These are phyloP conservation scores for Suhomyces taliae DNA, from an alignment of 1,139 yeast genomes.

Conservation along the genomic window DNA sequence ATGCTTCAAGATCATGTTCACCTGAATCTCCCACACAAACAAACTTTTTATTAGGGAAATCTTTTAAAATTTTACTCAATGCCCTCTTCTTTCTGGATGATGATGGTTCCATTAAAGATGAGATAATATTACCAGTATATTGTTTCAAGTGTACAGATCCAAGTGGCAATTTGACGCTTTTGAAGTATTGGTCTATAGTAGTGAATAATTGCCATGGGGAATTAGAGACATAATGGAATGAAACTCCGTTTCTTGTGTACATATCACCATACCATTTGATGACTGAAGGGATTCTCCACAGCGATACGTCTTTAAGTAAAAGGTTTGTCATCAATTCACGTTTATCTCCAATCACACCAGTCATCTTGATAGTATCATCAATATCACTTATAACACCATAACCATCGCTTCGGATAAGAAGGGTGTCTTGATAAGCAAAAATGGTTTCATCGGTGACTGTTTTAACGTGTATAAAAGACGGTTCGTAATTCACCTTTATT, in stretches of 20 bases:
- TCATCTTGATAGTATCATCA: slow-evolving; percentile 88
- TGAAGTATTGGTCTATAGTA: slow-evolving; percentile 60
- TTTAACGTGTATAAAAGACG: slow-evolving; percentile 47
- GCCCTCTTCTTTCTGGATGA: slow-evolving; percentile 74
- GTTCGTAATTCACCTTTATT: slow-evolving; percentile 53
- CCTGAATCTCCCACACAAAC: slow-evolving; percentile 94
- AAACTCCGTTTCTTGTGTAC: slow-evolving; percentile 38
- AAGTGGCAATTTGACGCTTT: slow-evolving; percentile 57
- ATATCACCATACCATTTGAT: slow-evolving; percentile 61
- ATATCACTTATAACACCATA: slow-evolving; percentile 84
- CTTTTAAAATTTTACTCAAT: slow-evolving; percentile 61
- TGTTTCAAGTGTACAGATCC: slow-evolving; percentile 86
- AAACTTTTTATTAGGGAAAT: slow-evolving; percentile 77
- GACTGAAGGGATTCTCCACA: slow-evolving; percentile 73
- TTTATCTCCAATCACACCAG: slow-evolving; percentile 89
- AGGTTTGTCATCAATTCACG: slow-evolving; percentile 78
- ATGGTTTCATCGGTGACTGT: slow-evolving; percentile 47
- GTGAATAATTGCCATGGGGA: slow-evolving; percentile 90
- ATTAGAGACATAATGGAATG: slow-evolving; percentile 90
- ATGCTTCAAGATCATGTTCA: slow-evolving; percentile 92
- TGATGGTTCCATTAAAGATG: slow-evolving; percentile 84
- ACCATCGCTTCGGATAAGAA: slow-evolving; percentile 48
- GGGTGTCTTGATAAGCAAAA: slow-evolving; percentile 45
- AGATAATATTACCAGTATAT: slow-evolving; percentile 76
- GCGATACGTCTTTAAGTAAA: slow-evolving; percentile 60